These are phyloP conservation scores for Primulina huaijiensis DNA, from an alignment of 257 asterid species.

Conservation along the genomic window DNA sequence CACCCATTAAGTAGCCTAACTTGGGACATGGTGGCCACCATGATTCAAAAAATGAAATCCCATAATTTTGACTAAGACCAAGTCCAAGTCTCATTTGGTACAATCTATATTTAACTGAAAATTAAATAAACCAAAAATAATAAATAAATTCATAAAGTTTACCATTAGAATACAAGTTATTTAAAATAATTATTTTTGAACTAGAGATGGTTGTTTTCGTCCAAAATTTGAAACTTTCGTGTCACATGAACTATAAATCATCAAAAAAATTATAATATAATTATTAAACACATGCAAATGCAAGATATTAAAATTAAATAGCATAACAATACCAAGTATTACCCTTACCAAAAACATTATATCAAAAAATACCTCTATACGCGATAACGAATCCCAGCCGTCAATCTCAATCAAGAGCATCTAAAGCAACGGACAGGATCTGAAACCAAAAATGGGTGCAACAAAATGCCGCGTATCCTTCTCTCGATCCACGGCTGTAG, in stretches of 20 bases:
- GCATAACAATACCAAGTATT: not conserved
- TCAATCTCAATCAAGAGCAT: slow-evolving; percentile 26
- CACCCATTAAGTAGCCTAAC: slow-evolving; percentile 21
- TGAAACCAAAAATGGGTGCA: slow-evolving; percentile 28
- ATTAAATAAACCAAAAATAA: not conserved
- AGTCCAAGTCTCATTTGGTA: slow-evolving; percentile 26
- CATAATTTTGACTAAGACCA: slow-evolving; percentile 30
- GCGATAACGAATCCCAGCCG: slow-evolving; percentile 29
- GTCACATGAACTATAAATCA: too few relatives aligned
- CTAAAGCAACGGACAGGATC: slow-evolving; percentile 40
- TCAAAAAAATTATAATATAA: too few relatives aligned
- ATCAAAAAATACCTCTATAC: not conserved
- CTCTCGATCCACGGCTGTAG: slow-evolving; percentile 37
- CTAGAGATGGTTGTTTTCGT: too few relatives aligned
- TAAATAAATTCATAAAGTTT: not conserved
- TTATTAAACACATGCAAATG: too few relatives aligned
- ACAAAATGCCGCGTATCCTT: slow-evolving; percentile 42
- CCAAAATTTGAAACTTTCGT: too few relatives aligned
- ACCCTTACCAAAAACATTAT: slow-evolving; percentile 18
- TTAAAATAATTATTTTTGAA: too few relatives aligned
- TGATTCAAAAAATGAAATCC: slow-evolving; percentile 3
- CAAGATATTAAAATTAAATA: too few relatives aligned
- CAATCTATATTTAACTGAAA: not conserved
- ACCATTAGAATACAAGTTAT: not conserved
- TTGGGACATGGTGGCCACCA: slow-evolving; percentile 26